phyloP scores from a whole-genome alignment of 2,329 filamentous ascomycete genomes.

The Alternaria gansuensis region DNA sequence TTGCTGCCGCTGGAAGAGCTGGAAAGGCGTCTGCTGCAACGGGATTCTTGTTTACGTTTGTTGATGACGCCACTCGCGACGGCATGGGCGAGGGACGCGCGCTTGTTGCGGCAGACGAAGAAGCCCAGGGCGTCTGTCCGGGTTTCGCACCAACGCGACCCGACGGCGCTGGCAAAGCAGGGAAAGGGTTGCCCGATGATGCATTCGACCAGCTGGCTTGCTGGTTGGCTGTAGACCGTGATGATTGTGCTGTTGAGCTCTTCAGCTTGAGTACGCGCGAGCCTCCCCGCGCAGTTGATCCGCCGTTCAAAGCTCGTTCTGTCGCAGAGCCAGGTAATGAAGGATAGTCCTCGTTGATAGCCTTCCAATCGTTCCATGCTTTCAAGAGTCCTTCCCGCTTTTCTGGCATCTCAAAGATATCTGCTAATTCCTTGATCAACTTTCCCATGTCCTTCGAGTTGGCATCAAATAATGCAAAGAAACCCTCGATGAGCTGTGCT shows the following conservation, averaged over 20 bases:
- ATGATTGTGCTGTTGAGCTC: slow-evolving; percentile 73
- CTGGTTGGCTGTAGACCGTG: slow-evolving; percentile 65
- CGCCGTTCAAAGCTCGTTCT: slow-evolving; percentile 52
- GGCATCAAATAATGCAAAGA: slow-evolving; percentile 87
- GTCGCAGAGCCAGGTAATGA: slow-evolving; percentile 75
- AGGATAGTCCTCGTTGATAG: slow-evolving; percentile 95
- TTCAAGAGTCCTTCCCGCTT: slow-evolving; percentile 79
- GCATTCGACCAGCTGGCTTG: slow-evolving; percentile 67
- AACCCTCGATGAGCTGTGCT: slow-evolving; percentile 80
- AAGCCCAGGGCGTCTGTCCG: slow-evolving; percentile 50
- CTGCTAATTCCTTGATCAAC: slow-evolving; percentile 87
- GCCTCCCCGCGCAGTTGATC: slow-evolving; percentile 62
- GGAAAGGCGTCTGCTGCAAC: slow-evolving; percentile 73
- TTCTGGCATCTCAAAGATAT: slow-evolving; percentile 83
- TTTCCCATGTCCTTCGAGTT: slow-evolving; percentile 84
- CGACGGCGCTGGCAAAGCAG: slow-evolving; percentile 42
- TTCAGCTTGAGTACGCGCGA: slow-evolving; percentile 72
- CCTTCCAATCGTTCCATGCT: slow-evolving; percentile 94
- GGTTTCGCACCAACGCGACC: slow-evolving; percentile 48
- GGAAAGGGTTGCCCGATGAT: slow-evolving; percentile 45
- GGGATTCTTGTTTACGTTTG: slow-evolving; percentile 38
- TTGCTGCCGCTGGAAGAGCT: slow-evolving; percentile 80
- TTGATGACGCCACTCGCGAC: slow-evolving; percentile 45
- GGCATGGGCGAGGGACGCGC: slow-evolving; percentile 52
- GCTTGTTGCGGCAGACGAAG: slow-evolving; percentile 40